Conservation (phyloP, 2,329 filamentous ascomycete genomes). For the Fusarium cicatricum region DNA sequence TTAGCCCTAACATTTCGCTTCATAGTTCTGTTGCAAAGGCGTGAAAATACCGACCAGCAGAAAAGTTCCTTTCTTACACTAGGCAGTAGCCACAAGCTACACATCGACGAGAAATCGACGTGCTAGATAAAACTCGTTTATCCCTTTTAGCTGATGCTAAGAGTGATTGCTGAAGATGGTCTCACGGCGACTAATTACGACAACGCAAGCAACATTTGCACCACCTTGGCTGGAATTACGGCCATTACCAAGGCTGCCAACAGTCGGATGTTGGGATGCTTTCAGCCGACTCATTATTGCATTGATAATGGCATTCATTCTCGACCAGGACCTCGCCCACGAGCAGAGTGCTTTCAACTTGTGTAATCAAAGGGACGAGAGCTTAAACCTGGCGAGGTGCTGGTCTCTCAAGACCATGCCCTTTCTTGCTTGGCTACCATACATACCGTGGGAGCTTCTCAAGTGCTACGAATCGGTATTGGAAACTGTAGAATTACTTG, state of each 20-base stretch:
- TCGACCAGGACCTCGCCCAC: slow-evolving; percentile 28
- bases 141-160: slow-evolving; percentile 21
- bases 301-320: slow-evolving; percentile 40
- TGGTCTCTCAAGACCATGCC: slow-evolving; percentile 22
- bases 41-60: too few species aligned
- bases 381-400: slow-evolving; percentile 15
- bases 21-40: too few species aligned
- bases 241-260: slow-evolving; percentile 40
- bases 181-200: background rate
- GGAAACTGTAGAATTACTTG: slow-evolving; percentile 4
- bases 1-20: too few species aligned
- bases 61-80: too few species aligned
- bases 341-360: slow-evolving; percentile 25
- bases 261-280: slow-evolving; percentile 30
- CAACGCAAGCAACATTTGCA: slow-evolving; percentile 24
- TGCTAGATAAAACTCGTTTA: slow-evolving; percentile 8
- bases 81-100: too few species aligned
- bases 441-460: slow-evolving; percentile 32
- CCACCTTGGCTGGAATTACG: slow-evolving; percentile 15
- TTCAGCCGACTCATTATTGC: slow-evolving; percentile 34
- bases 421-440: slow-evolving; percentile 20
- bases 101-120: background rate
- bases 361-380: slow-evolving; percentile 12
- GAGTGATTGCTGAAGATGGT: background rate
- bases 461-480: slow-evolving; percentile 29